Conservation (phyloP, 805 yeast species). For the Yarrowia keelungensis region DNA sequence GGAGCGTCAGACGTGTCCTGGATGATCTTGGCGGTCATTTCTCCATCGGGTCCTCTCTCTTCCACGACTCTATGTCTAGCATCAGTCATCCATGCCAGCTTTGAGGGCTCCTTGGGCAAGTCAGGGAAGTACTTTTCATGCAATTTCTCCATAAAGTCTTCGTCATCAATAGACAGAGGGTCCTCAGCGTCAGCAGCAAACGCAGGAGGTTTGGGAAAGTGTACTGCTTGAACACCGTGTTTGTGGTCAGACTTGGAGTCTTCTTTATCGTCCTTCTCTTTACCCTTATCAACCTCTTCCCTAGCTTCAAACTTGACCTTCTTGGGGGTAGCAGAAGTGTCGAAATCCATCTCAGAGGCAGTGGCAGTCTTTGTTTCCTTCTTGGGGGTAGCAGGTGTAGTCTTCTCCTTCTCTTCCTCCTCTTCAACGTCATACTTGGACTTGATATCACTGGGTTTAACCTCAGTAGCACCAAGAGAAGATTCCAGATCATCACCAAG, state of each 20-base stretch:
- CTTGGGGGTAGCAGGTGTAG: neutral
- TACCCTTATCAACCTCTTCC: neutral
- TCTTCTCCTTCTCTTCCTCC: neutral
- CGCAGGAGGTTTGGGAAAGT: constrained; percentile 17
- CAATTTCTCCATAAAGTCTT: constrained; percentile 64
- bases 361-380: constrained; percentile 7
- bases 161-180: constrained; percentile 57
- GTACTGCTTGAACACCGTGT: neutral
- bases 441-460: constrained; percentile 15
- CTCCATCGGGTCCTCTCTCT: constrained; percentile 45
- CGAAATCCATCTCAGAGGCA: constrained; percentile 26
- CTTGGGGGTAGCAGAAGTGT: constrained; percentile 2
- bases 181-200: constrained; percentile 21
- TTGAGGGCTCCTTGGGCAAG: constrained; percentile 79
- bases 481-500: constrained; percentile 20
- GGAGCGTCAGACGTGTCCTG: constrained; percentile 33
- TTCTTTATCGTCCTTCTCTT: neutral
- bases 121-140: constrained; percentile 81
- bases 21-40: constrained; percentile 27
- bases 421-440: constrained; percentile 16
- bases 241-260: neutral
- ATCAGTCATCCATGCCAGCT: constrained; percentile 91
- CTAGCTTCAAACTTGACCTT: constrained; percentile 20
- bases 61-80: constrained; percentile 50
- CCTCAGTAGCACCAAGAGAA: constrained; percentile 20